phyloP scores from a whole-genome alignment of 257 asterid species.

The Handroanthus guayacan region DNA sequence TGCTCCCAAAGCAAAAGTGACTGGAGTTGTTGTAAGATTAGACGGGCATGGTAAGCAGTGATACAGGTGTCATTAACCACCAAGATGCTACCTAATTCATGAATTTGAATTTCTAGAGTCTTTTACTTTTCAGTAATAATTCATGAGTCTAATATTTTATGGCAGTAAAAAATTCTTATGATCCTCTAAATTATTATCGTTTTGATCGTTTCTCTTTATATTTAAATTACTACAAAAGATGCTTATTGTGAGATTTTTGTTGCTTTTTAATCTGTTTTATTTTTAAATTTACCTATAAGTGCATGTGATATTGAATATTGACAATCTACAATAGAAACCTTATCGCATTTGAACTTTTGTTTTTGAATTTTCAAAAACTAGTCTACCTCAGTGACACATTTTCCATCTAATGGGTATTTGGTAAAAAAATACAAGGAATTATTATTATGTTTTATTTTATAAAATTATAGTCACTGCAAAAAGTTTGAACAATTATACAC shows the following conservation, averaged over 20 bases:
- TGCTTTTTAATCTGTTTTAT: background rate
- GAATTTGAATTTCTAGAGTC: background rate
- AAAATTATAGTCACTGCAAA: no score
- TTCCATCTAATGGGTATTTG: no score
- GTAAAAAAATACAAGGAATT: no score
- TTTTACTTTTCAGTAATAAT: background rate
- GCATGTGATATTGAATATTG: background rate
- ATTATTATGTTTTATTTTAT: no score
- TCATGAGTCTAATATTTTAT: no score
- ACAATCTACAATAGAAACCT: background rate
- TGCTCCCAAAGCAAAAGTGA: slow-evolving; percentile 34
- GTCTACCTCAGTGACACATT: no score
- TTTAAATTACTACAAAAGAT: no score
- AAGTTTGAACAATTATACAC: no score
- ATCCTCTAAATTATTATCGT: no score
- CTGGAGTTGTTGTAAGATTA: slow-evolving; percentile 39
- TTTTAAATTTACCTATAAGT: background rate
- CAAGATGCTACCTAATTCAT: slow-evolving; percentile 30
- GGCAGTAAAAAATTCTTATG: background rate
- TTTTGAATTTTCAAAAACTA: background rate
- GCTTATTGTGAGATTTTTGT: background rate
- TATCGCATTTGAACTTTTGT: background rate
- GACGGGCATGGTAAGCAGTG: slow-evolving; percentile 7
- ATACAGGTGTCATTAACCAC: slow-evolving; percentile 31
- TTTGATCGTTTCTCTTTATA: no score